phyloP scores from a whole-genome alignment of 2,329 filamentous ascomycete species.

The Aspergillus sp. region DNA sequence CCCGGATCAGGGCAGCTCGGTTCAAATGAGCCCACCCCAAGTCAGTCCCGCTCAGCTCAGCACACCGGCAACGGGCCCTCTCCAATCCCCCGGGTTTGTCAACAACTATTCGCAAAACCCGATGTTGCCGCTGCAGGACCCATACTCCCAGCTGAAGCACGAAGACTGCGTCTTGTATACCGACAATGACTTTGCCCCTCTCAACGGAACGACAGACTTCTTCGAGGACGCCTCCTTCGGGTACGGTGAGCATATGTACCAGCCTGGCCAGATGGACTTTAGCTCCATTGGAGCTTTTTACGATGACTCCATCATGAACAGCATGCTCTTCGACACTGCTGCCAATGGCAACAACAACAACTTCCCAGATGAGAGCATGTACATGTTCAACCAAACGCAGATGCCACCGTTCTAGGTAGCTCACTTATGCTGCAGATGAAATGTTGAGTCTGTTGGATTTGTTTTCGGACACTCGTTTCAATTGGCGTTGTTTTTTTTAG shows the following conservation, averaged over 20 bases:
- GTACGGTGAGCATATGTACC: slow-evolving; percentile 2
- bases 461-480: neutral
- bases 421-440: neutral
- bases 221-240: slow-evolving; percentile 8
- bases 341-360: neutral
- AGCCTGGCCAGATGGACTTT: slow-evolving; percentile 1
- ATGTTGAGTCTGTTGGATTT: neutral
- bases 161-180: slow-evolving; percentile 8
- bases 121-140: slow-evolving; percentile 5
- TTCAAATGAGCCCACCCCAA: slow-evolving; percentile 2
- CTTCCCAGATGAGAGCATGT: neutral
- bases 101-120: slow-evolving; percentile 3
- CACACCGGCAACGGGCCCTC: slow-evolving; percentile 1
- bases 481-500: neutral
- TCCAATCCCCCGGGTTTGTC: slow-evolving; percentile 4
- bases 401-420: slow-evolving; percentile 5
- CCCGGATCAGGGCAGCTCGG: slow-evolving; percentile 1
- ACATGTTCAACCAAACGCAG: neutral
- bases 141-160: slow-evolving; percentile 3
- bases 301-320: slow-evolving; percentile 5
- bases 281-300: slow-evolving; percentile 1
- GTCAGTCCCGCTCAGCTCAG: slow-evolving; percentile 1
- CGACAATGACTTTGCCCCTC: slow-evolving; percentile 5
- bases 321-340: neutral
- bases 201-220: slow-evolving; percentile 4